phyloP scores from a whole-genome alignment of 129 eudicot species.

The Pulicaria dysenterica region DNA sequence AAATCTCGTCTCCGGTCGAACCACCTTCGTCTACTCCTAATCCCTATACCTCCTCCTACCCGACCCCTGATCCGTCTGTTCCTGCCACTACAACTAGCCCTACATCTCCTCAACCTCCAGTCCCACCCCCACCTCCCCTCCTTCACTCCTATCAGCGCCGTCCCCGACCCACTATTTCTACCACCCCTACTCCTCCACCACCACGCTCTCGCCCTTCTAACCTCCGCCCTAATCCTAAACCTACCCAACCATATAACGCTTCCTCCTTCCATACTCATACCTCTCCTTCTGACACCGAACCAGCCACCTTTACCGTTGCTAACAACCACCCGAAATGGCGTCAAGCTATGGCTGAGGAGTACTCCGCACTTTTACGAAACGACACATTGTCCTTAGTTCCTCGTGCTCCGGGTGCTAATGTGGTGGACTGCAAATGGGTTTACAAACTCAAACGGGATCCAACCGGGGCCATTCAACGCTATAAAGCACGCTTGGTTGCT shows the following conservation, averaged over 20 bases:
- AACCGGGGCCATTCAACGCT: neutral
- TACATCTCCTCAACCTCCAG: neutral
- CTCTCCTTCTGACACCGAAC: neutral
- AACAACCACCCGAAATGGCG: too few relatives aligned
- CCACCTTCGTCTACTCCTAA: neutral
- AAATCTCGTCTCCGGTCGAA: too few relatives aligned
- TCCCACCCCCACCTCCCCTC: neutral
- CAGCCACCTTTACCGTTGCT: neutral
- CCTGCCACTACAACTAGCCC: too few relatives aligned
- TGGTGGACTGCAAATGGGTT: neutral
- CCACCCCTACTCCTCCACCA: neutral
- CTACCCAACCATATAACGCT: neutral
- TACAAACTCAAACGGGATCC: neutral
- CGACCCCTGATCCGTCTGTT: neutral
- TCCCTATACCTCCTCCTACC: neutral
- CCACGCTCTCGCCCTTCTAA: neutral
- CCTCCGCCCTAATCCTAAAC: neutral
- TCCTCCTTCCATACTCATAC: neutral
- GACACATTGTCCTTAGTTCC: neutral
- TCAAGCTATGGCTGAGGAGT: neutral
- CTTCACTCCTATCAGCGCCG: neutral
- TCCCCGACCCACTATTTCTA: neutral
- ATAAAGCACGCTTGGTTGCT: too few relatives aligned
- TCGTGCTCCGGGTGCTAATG: neutral
- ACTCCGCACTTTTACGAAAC: neutral